phyloP scores from a whole-genome alignment of 1,284 basidiomycete species.

The Calocybe gambosa region DNA sequence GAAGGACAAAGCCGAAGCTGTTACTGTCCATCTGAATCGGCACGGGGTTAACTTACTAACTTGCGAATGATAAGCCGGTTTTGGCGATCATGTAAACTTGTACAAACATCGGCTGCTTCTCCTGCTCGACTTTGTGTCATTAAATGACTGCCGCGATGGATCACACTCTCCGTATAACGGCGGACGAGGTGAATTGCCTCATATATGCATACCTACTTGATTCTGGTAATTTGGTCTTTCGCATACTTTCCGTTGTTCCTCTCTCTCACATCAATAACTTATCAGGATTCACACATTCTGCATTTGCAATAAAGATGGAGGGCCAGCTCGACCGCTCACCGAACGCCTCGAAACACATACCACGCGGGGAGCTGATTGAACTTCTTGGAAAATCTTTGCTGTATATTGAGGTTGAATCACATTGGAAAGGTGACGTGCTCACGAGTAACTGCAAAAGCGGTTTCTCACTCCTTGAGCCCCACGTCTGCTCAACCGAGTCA shows the following conservation, averaged over 20 bases:
- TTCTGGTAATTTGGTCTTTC: slow-evolving; percentile 47
- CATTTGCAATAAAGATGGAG: slow-evolving; percentile 69
- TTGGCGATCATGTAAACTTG: slow-evolving; percentile 8
- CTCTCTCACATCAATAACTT: slow-evolving; percentile 1
- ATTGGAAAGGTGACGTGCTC: slow-evolving; percentile 60
- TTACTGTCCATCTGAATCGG: slow-evolving; percentile 9
- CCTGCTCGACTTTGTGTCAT: background rate
- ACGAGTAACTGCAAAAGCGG: slow-evolving; percentile 55
- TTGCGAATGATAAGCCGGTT: background rate
- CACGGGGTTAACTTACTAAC: slow-evolving; percentile 7
- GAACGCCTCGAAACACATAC: slow-evolving; percentile 63
- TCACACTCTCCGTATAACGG: slow-evolving; percentile 56
- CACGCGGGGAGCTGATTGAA: slow-evolving; percentile 77
- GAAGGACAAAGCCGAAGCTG: background rate
- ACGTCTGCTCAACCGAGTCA: slow-evolving; percentile 54
- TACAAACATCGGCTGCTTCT: slow-evolving; percentile 7
- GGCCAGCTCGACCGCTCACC: slow-evolving; percentile 61
- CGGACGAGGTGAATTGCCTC: slow-evolving; percentile 80
- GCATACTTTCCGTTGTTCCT: background rate
- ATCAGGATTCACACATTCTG: slow-evolving; percentile 71
- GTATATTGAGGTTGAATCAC: slow-evolving; percentile 79
- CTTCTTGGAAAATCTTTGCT: slow-evolving; percentile 76
- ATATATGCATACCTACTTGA: slow-evolving; percentile 79
- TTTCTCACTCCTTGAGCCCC: slow-evolving; percentile 67
- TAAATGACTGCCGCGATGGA: slow-evolving; percentile 24